These are phyloP conservation scores for Pyrrhoderma lamaoense DNA, from an alignment of 1,284 basidiomycete genomes.

Conservation along the genomic window DNA sequence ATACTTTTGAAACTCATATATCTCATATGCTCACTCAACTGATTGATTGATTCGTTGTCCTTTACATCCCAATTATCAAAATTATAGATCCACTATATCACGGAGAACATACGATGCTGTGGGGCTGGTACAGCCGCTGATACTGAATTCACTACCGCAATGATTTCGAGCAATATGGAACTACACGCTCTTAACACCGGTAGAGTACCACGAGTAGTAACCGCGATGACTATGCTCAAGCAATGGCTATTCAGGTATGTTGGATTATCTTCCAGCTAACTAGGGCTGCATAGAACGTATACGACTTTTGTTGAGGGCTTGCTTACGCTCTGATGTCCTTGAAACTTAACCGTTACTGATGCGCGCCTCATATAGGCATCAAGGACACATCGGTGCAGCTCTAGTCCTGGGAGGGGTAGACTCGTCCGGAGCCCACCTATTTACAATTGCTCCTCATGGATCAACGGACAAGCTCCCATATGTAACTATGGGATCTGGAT, in stretches of 20 bases:
- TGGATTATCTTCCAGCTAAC: not conserved
- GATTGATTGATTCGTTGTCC: not conserved
- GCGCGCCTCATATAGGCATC: constrained; percentile 51
- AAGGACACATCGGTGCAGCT: constrained; percentile 92
- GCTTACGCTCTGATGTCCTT: not conserved
- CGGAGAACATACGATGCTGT: constrained; percentile 93
- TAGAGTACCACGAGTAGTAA: constrained; percentile 84
- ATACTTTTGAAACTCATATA: not conserved
- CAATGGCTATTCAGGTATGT: constrained; percentile 77
- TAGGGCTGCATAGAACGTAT: too few species aligned
- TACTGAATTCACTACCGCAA: constrained; percentile 91
- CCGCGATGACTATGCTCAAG: constrained; percentile 97
- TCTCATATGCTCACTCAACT: not conserved
- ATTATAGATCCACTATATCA: constrained; percentile 90
- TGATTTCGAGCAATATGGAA: constrained; percentile 92
- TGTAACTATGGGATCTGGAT: constrained; percentile 98
- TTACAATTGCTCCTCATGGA: constrained; percentile 95
- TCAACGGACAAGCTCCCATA: constrained; percentile 98
- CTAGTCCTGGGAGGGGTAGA: constrained; percentile 98
- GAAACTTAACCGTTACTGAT: too few species aligned
- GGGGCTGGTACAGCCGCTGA: constrained; percentile 98
- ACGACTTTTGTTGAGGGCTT: not conserved
- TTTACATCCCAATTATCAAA: not conserved
- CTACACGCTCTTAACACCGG: constrained; percentile 82
- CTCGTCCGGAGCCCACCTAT: constrained; percentile 86